phyloP scores from a whole-genome alignment of 495 filamentous ascomycete species.

The Penicillium nucicola region DNA sequence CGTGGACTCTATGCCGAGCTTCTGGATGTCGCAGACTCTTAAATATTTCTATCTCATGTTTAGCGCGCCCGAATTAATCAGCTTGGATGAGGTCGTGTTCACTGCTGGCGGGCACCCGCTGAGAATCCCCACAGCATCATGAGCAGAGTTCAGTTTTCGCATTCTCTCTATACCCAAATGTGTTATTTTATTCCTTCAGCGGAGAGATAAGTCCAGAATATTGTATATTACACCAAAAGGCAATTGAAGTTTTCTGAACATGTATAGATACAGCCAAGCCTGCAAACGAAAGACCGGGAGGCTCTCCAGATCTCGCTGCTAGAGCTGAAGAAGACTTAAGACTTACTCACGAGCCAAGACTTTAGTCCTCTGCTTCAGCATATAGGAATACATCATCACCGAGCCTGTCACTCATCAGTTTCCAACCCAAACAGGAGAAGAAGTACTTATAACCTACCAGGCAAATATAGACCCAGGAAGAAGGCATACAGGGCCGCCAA shows the following conservation, averaged over 20 bases:
- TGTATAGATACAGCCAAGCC: no score
- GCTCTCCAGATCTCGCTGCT: no score
- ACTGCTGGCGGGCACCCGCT: slow-evolving; percentile 52
- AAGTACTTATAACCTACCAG: slow-evolving; percentile 50
- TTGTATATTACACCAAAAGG: no score
- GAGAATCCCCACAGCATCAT: slow-evolving; percentile 1
- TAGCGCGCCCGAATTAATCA: slow-evolving; percentile 55
- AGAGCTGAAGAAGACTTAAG: no score
- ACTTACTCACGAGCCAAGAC: slow-evolving; percentile 1
- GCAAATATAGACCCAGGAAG: slow-evolving; percentile 64
- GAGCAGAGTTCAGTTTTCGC: not conserved
- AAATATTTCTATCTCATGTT: slow-evolving; percentile 72
- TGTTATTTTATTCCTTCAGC: no score
- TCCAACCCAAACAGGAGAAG: not conserved
- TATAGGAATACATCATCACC: slow-evolving; percentile 75
- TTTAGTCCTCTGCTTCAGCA: slow-evolving; percentile 74
- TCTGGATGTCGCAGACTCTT: slow-evolving; percentile 64
- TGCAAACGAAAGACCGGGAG: no score
- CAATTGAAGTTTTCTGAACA: no score
- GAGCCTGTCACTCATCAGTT: slow-evolving; percentile 50
- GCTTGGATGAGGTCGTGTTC: slow-evolving; percentile 71
- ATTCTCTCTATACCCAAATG: no score
- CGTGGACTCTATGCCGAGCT: slow-evolving; percentile 47
- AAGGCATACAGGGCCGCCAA: slow-evolving; percentile 31
- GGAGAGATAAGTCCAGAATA: no score